Percentiles rank a stretch among this genome's conserved stretches.
phyloP scores from a whole-genome alignment of 2,329 filamentous ascomycete genomes.

The Hypoxylon sp. region DNA sequence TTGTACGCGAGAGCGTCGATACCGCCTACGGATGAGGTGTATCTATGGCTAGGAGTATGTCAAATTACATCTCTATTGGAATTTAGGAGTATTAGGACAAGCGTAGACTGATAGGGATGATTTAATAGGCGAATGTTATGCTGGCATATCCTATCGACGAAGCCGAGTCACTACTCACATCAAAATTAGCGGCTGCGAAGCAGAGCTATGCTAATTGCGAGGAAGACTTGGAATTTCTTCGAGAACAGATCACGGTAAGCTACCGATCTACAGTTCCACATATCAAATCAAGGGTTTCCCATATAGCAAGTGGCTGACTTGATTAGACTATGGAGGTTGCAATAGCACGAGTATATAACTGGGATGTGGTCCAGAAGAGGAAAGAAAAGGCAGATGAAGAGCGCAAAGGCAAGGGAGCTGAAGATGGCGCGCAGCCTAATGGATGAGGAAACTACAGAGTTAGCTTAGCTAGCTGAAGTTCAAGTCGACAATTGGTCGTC shows the following conservation, averaged over 20 bases:
- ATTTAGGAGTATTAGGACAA: background rate
- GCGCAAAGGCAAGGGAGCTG: conserved; percentile 57
- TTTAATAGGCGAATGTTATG: conserved; percentile 90
- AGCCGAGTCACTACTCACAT: conserved; percentile 82
- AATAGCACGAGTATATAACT: conserved; percentile 97
- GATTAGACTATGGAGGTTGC: conserved; percentile 95
- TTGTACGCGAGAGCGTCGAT: conserved; percentile 91
- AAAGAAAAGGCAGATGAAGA: conserved; percentile 85
- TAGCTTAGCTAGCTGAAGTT: conserved; percentile 2
- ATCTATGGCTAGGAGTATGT: conserved; percentile 92
- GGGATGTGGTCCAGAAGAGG: conserved; percentile 95
- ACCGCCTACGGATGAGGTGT: conserved; percentile 88
- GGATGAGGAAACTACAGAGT: conserved; percentile 44
- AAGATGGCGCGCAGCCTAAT: conserved; percentile 58
- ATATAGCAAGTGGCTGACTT: conserved; percentile 15
- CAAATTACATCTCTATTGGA: background rate
- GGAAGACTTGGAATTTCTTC: conserved; percentile 94
- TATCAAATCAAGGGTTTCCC: background rate
- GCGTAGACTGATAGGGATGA: conserved; percentile 19
- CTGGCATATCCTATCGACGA: conserved; percentile 92
- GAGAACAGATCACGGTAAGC: conserved; percentile 94
- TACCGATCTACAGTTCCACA: background rate
- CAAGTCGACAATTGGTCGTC: background rate
- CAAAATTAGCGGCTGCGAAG: conserved; percentile 85
- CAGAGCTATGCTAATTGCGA: conserved; percentile 88